phyloP scores from a whole-genome alignment of 331 rosid species.

The Dryas integrifolia region DNA sequence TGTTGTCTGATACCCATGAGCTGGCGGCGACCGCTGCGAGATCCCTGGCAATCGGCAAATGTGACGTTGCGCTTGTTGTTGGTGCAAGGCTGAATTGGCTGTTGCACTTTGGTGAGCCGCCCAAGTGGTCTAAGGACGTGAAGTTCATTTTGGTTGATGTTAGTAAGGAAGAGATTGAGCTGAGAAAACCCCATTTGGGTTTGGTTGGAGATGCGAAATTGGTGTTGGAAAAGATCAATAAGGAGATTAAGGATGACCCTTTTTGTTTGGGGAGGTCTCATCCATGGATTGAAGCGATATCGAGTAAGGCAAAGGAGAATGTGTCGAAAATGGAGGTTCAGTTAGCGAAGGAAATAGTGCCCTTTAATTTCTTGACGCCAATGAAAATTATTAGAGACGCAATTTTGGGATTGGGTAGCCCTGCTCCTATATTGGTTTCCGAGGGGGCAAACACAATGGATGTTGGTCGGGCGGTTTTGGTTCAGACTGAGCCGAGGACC shows the following conservation, averaged over 20 bases:
- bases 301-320: conserved; percentile 63
- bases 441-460: conserved; percentile 99
- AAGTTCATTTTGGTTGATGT: conserved; percentile 83
- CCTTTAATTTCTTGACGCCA: conserved; percentile 84
- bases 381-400: conserved; percentile 86
- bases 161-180: conserved; percentile 64
- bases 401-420: conserved; percentile 54
- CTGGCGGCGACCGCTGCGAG: conserved; percentile 93
- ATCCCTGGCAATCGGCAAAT: conserved; percentile 79
- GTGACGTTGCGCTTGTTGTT: conserved; percentile 83
- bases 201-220: conserved; percentile 81
- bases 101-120: conserved; percentile 89
- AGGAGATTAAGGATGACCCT: conserved; percentile 81
- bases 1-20: conserved; percentile 71
- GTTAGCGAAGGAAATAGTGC: conserved; percentile 67
- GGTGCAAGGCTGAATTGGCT: conserved; percentile 94
- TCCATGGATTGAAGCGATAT: conserved; percentile 73
- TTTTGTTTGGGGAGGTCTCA: conserved; percentile 78
- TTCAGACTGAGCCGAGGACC: conserved; percentile 93
- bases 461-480: conserved; percentile 77
- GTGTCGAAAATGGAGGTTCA: conserved; percentile 77
- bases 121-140: conserved; percentile 85
- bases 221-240: conserved; percentile 58
- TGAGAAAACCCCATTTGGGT: conserved; percentile 76
- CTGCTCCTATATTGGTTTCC: conserved; percentile 82